A percentile compares a stretch with the other conserved stretches of the same genome.
Evolutionary conservation across 78 protist genomes (phyloP).

Genomic region (Planoprotostelium fungivorum): DNA sequence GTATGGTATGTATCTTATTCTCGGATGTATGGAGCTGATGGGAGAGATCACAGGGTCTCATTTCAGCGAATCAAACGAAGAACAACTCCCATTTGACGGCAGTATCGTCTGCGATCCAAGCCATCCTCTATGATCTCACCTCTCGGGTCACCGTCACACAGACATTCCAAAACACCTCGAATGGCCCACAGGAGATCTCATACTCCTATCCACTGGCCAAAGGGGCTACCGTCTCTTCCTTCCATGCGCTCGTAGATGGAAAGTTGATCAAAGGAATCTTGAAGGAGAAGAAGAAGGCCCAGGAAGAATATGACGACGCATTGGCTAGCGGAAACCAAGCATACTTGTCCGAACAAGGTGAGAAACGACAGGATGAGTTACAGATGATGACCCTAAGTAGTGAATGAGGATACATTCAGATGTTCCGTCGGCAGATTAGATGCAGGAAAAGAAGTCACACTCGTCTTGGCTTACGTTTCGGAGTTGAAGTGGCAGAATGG

Average conservation of each 20-base stretch:
- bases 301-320: neutral
- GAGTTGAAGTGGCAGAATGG: neutral
- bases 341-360: neutral
- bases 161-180: neutral
- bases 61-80: no score
- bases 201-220: neutral
- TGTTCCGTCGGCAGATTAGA: neutral
- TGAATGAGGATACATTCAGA: neutral
- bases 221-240: neutral
- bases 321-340: neutral
- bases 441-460: neutral
- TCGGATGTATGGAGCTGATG: no score
- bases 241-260: neutral
- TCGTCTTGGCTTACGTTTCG: neutral
- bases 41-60: no score
- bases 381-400: neutral
- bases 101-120: no score
- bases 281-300: neutral
- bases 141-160: neutral
- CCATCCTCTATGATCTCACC: no score
- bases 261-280: neutral
- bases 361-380: neutral
- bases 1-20: no score
- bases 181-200: neutral
- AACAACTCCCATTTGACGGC: no score